A percentile compares a stretch with the other conserved stretches of the same genome.
phyloP scores from a whole-genome alignment of 2,329 filamentous ascomycete species.

The Botrytis paeoniae region DNA sequence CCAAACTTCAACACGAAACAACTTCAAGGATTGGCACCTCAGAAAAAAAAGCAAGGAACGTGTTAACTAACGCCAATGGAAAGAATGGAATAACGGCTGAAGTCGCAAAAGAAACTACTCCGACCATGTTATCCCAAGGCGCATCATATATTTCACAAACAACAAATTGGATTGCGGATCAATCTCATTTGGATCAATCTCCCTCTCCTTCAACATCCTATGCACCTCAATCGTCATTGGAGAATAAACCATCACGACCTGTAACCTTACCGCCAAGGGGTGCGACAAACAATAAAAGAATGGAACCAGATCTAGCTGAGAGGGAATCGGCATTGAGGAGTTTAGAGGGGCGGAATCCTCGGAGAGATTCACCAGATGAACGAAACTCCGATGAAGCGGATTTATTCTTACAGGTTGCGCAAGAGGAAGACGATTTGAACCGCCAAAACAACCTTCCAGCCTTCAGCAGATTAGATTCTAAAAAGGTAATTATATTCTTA shows the following conservation, averaged over 20 bases:
- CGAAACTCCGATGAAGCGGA: conserved; percentile 37
- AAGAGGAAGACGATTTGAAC: conserved; percentile 33
- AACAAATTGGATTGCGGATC: conserved; percentile 34
- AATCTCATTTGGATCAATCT: conserved; percentile 24
- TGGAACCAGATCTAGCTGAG: conserved; percentile 28
- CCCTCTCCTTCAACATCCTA: conserved; percentile 6
- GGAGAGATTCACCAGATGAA: conserved; percentile 28
- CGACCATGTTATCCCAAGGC: conserved; percentile 33
- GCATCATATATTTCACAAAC: conserved; percentile 29
- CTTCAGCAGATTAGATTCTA: conserved; percentile 27
- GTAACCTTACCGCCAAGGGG: conserved; percentile 34
- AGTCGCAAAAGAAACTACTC: conserved; percentile 27
- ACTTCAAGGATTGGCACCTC: not conserved
- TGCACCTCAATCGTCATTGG: conserved; percentile 16
- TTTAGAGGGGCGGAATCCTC: conserved; percentile 29
- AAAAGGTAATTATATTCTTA: conserved; percentile 29
- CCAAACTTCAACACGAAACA: conserved; percentile 12
- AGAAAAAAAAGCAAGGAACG: conserved; percentile 17
- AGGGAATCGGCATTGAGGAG: conserved; percentile 29
- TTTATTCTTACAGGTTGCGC: conserved; percentile 36
- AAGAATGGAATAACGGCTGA: conserved; percentile 22
- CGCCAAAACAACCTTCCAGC: conserved; percentile 23
- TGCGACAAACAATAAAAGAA: conserved; percentile 31
- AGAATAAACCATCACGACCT: conserved; percentile 26
- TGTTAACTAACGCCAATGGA: conserved; percentile 19